These are phyloP conservation scores for Alternaria metachromatica DNA, from an alignment of 2,329 filamentous ascomycete species.

Conservation along the genomic window DNA sequence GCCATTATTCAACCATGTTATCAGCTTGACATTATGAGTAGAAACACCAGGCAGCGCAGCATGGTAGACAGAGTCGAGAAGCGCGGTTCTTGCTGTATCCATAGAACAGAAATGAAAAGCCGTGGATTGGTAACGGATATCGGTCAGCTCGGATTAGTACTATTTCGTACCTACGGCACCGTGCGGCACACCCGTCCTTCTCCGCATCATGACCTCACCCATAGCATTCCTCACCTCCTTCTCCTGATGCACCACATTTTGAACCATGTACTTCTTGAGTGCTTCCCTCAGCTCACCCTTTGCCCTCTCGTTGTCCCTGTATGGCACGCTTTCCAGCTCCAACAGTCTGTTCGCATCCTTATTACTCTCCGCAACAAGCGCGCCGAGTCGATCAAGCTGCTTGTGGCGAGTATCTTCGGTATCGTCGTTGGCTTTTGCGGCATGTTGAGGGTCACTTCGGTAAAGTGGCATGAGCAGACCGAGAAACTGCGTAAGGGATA, in stretches of 20 bases:
- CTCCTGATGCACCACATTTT: conserved; percentile 76
- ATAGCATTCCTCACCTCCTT: conserved; percentile 84
- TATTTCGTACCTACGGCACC: conserved; percentile 55
- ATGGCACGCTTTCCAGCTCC: conserved; percentile 81
- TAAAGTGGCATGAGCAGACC: conserved; percentile 45
- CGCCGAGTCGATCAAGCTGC: conserved; percentile 72
- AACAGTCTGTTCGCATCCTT: conserved; percentile 73
- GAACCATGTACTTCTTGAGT: conserved; percentile 85
- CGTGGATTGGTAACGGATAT: not conserved
- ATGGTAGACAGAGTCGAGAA: not conserved
- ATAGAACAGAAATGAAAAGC: not conserved
- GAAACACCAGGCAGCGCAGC: not conserved
- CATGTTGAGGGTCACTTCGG: conserved; percentile 35
- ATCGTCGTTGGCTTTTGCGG: conserved; percentile 30
- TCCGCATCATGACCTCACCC: conserved; percentile 68
- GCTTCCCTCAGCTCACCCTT: conserved; percentile 68
- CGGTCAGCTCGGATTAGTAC: not conserved
- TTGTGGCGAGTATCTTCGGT: conserved; percentile 55
- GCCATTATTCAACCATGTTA: not conserved
- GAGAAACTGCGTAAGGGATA: conserved; percentile 65
- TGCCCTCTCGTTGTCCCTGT: conserved; percentile 72
- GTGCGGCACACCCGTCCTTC: conserved; percentile 67
- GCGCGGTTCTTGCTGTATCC: not conserved
- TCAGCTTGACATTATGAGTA: not conserved
- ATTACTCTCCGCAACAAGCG: conserved; percentile 66